phyloP scores from a whole-genome alignment of 148 eudicot species.

The Nepenthes mirabilis region DNA sequence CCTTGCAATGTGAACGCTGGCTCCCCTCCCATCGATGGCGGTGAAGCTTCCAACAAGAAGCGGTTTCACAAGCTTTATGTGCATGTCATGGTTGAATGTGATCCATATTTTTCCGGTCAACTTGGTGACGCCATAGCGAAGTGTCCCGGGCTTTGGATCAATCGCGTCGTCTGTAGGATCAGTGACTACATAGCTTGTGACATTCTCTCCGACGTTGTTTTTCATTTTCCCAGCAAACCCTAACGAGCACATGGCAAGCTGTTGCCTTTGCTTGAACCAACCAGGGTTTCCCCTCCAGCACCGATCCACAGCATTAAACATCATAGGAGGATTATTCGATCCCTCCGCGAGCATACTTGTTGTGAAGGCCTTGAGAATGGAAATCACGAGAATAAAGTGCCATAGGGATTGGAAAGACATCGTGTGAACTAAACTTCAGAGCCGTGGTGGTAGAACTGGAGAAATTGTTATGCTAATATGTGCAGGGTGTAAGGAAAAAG shows the following conservation, averaged over 20 bases:
- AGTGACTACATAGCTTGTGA: slow-evolving; percentile 23
- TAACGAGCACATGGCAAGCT: slow-evolving; percentile 29
- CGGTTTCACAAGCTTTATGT: slow-evolving; percentile 25
- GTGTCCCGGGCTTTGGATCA: slow-evolving; percentile 29
- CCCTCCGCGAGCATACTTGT: background rate
- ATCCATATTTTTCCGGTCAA: slow-evolving; percentile 34
- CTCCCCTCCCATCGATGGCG: slow-evolving; percentile 39
- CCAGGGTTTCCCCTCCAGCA: slow-evolving; percentile 38
- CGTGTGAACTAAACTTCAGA: too few species aligned
- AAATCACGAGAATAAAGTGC: too few species aligned
- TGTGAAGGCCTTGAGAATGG: background rate
- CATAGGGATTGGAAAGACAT: too few species aligned
- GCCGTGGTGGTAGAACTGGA: too few species aligned
- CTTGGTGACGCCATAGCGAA: slow-evolving; percentile 28
- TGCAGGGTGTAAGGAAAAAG: too few species aligned
- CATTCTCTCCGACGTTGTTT: slow-evolving; percentile 16
- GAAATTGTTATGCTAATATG: too few species aligned
- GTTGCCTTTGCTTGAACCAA: slow-evolving; percentile 27
- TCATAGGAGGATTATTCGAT: background rate
- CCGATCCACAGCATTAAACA: slow-evolving; percentile 28
- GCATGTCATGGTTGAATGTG: slow-evolving; percentile 33
- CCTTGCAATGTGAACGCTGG: slow-evolving; percentile 20
- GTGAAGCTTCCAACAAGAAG: slow-evolving; percentile 34
- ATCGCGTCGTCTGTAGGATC: slow-evolving; percentile 22
- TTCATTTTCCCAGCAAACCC: slow-evolving; percentile 35